phyloP scores from a whole-genome alignment of 495 filamentous ascomycete genomes.

The Cercophora scortea region DNA sequence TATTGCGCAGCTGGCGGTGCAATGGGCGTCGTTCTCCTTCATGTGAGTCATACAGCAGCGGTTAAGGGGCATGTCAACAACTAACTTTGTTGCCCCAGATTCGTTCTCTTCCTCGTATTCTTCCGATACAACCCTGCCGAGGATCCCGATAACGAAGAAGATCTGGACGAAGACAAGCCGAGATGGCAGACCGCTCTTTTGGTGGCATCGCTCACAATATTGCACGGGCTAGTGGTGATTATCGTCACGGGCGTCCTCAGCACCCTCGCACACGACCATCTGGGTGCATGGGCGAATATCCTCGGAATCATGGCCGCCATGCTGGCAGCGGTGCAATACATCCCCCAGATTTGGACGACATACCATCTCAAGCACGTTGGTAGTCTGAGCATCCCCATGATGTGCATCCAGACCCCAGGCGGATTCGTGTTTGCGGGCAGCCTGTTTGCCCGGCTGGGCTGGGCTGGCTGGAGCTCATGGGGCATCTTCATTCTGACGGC shows the following conservation, averaged over 20 bases:
- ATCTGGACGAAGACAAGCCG: slow-evolving; percentile 37
- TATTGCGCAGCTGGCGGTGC: slow-evolving; percentile 79
- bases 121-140: slow-evolving; percentile 59
- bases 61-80: neutral
- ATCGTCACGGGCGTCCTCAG: slow-evolving; percentile 57
- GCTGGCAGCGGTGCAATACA: slow-evolving; percentile 83
- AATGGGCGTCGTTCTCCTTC: slow-evolving; percentile 84
- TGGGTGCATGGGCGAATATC: slow-evolving; percentile 73
- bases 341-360: slow-evolving; percentile 91
- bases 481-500: slow-evolving; percentile 81
- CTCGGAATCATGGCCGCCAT: slow-evolving; percentile 69
- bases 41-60: slow-evolving; percentile 54
- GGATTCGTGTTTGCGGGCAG: slow-evolving; percentile 83
- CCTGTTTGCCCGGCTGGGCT: slow-evolving; percentile 69
- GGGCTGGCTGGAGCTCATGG: slow-evolving; percentile 91
- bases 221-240: slow-evolving; percentile 62
- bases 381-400: slow-evolving; percentile 92
- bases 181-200: slow-evolving; percentile 67
- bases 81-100: slow-evolving; percentile 34
- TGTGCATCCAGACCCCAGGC: slow-evolving; percentile 95
- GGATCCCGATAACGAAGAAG: slow-evolving; percentile 31
- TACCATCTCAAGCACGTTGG: slow-evolving; percentile 75
- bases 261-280: slow-evolving; percentile 44
- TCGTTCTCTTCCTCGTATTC: slow-evolving; percentile 81
- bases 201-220: slow-evolving; percentile 59